phyloP scores from a whole-genome alignment of 352 stramenopile genomes.

The Globisporangium perplexum region DNA sequence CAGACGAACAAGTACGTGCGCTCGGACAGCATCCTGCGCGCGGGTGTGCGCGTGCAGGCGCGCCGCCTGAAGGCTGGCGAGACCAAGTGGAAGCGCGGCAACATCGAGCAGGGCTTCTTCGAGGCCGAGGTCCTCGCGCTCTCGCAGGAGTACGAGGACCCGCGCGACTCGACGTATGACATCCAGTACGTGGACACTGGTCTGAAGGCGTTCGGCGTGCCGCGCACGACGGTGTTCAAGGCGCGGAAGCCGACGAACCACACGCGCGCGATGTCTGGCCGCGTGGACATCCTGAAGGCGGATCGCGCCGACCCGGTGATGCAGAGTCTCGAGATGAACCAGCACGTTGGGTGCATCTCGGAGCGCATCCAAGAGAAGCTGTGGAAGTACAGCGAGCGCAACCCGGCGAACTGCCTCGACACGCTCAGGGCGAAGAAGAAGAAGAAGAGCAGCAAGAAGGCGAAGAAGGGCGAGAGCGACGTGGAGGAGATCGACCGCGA shows the following conservation, averaged over 20 bases:
- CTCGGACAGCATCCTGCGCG: slow-evolving; percentile 31
- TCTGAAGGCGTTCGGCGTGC: slow-evolving; percentile 71
- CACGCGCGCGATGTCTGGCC: slow-evolving; percentile 71
- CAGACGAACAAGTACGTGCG: slow-evolving; percentile 40
- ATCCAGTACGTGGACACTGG: slow-evolving; percentile 85
- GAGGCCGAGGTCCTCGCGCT: slow-evolving; percentile 64
- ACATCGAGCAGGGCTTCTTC: slow-evolving; percentile 73
- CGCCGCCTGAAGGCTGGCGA: slow-evolving; percentile 72
- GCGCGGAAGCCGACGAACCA: slow-evolving; percentile 51
- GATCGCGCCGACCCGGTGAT: slow-evolving; percentile 79
- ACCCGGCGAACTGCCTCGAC: slow-evolving; percentile 68
- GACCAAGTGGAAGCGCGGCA: slow-evolving; percentile 84
- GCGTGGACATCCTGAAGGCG: slow-evolving; percentile 76
- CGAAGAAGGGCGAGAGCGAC: slow-evolving; percentile 22
- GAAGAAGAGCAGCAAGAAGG: slow-evolving; percentile 77
- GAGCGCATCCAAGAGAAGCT: slow-evolving; percentile 85
- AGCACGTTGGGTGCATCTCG: slow-evolving; percentile 84
- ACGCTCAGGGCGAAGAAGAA: slow-evolving; percentile 53
- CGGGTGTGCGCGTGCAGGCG: slow-evolving; percentile 55
- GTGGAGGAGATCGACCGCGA: slow-evolving; percentile 51
- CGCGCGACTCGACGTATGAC: slow-evolving; percentile 74
- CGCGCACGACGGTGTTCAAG: slow-evolving; percentile 76
- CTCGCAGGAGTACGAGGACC: slow-evolving; percentile 55
- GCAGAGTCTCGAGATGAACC: slow-evolving; percentile 77
- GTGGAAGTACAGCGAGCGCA: slow-evolving; percentile 67